A percentile compares a stretch with the other conserved stretches of the same genome.
phyloP scores from a whole-genome alignment of 73 alveolate species.

The Stentor roeselii region DNA sequence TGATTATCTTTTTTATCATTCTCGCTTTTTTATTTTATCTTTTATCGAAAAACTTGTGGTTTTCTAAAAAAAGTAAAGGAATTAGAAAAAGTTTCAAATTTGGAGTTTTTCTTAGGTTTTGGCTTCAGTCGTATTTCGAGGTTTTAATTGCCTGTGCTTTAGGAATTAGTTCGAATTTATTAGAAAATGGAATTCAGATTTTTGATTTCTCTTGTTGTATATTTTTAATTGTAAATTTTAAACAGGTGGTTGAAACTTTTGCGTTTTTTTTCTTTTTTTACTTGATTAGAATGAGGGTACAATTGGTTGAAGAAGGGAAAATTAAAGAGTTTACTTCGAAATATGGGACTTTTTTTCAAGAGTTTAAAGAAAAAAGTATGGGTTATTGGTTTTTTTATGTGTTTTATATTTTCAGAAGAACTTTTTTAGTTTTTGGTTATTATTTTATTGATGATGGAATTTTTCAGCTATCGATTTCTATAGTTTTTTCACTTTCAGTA shows the following conservation, averaged over 20 bases:
- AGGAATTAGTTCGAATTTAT: neutral
- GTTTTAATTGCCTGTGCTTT: neutral
- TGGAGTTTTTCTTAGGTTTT: constrained; percentile 1
- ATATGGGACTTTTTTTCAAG: neutral
- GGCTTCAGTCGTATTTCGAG: neutral
- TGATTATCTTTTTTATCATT: neutral
- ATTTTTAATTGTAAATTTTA: neutral
- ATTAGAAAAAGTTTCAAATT: neutral
- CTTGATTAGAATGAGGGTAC: neutral
- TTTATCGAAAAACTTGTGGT: neutral
- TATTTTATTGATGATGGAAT: neutral
- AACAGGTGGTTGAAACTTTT: neutral
- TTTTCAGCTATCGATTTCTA: neutral
- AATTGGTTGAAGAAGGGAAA: neutral
- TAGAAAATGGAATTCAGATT: neutral
- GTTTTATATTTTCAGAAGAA: neutral
- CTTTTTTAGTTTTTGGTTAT: neutral
- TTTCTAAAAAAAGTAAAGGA: neutral
- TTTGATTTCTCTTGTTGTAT: neutral
- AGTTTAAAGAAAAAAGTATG: neutral
- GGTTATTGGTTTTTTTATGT: neutral
- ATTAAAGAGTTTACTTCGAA: neutral
- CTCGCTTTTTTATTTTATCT: too few species aligned
- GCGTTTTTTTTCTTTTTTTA: neutral
- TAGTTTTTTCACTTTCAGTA: neutral